Conservation (phyloP, 1,284 basidiomycete species). For the Ceratobasidium sp. region DNA sequence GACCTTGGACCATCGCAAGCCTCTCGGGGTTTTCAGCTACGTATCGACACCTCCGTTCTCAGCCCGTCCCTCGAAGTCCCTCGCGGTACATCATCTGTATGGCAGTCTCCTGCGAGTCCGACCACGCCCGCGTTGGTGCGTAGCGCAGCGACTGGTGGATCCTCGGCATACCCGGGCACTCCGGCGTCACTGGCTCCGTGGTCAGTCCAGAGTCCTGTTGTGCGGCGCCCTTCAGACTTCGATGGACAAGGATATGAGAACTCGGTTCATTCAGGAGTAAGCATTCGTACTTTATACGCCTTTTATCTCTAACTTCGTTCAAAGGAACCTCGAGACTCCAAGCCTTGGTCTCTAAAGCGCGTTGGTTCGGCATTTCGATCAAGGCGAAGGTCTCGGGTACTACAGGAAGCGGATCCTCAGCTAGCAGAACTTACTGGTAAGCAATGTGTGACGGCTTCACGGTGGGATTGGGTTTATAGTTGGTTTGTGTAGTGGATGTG, state of each 20-base stretch:
- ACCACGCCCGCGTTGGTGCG: background rate
- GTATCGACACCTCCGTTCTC: slow-evolving; percentile 19
- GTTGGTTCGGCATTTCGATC: slow-evolving; percentile 9
- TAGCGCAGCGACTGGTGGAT: background rate
- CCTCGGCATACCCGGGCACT: background rate
- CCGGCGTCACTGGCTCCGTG: background rate
- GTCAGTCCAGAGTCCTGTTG: background rate
- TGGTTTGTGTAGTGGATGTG: background rate
- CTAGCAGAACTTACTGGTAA: background rate
- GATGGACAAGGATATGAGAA: slow-evolving; percentile 12
- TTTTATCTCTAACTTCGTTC: background rate
- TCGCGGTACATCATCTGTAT: background rate
- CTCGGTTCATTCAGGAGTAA: background rate
- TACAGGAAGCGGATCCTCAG: background rate
- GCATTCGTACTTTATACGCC: background rate
- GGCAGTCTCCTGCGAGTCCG: slow-evolving; percentile 9
- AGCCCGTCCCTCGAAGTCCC: background rate
- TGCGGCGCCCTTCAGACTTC: slow-evolving; percentile 7
- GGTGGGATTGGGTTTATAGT: background rate
- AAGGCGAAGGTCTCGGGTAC: background rate
- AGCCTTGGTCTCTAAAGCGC: slow-evolving; percentile 6
- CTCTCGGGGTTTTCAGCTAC: slow-evolving; percentile 29
- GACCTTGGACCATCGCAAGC: background rate
- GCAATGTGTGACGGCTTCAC: background rate
- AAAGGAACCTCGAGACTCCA: slow-evolving; percentile 20